Evolutionary conservation across 225 moss, liverwort and hornwort species (phyloP).

Genomic region (Thuidium tamariscinum): DNA sequence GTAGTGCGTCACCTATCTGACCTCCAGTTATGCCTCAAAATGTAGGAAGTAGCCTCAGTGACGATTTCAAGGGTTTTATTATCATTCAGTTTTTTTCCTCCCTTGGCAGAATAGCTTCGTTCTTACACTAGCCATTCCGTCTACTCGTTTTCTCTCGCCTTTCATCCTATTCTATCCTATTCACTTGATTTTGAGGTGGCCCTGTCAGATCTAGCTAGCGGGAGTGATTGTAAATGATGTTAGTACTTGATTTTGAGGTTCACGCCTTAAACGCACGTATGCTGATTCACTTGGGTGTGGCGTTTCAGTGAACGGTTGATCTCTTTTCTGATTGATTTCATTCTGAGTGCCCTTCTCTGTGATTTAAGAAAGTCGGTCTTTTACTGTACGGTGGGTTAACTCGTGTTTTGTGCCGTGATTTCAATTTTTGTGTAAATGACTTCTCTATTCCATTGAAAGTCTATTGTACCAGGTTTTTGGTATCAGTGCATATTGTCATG

Average conservation of each 20-base stretch:
- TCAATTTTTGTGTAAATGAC: neutral
- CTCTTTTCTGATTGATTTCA: conserved; percentile 10
- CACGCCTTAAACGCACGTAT: conserved; percentile 8
- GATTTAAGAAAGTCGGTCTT: neutral
- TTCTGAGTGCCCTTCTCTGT: neutral
- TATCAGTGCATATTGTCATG: neutral
- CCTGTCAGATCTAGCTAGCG: conserved; percentile 9
- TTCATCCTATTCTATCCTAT: neutral
- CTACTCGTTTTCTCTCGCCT: neutral
- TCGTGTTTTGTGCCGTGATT: neutral
- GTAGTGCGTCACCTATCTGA: neutral
- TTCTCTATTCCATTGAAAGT: neutral
- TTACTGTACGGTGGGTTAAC: neutral
- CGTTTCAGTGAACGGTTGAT: neutral
- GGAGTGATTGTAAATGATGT: conserved; percentile 37
- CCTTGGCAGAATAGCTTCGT: conserved; percentile 17
- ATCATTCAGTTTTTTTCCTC: neutral
- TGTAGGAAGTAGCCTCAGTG: neutral
- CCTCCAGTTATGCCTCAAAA: conserved; percentile 3
- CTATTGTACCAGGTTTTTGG: neutral
- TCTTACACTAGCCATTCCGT: conserved; percentile 2
- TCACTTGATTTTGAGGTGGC: conserved; percentile 15
- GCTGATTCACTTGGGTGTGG: conserved; percentile 10
- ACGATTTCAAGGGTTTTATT: conserved; percentile 15
- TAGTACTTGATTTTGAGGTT: conserved; percentile 7